phyloP scores from a whole-genome alignment of 768 basidiomycete species.

The Leccinum barrowsii region DNA sequence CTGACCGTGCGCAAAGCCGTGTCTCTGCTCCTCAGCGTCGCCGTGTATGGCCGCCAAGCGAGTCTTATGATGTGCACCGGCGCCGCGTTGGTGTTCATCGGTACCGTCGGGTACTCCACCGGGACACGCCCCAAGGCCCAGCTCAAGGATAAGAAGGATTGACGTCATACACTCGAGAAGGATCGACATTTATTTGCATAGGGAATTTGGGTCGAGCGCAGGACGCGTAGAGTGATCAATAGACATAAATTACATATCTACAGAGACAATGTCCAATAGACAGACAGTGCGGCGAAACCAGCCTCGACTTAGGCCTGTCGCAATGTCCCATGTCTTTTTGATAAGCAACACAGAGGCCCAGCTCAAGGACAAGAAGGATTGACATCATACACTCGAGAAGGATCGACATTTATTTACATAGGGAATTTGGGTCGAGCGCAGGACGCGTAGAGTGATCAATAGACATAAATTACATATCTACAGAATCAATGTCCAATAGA shows the following conservation, averaged over 20 bases:
- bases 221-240: slow-evolving; percentile 8
- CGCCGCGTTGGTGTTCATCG: slow-evolving; percentile 62
- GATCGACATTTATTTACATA: background rate
- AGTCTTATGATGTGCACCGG: slow-evolving; percentile 62
- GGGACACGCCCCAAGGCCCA: slow-evolving; percentile 6
- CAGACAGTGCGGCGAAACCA: background rate
- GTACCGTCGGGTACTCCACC: slow-evolving; percentile 65
- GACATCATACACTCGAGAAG: slow-evolving; percentile 8
- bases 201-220: background rate
- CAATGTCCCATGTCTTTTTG: slow-evolving; percentile 67
- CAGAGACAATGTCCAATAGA: background rate
- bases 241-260: slow-evolving; percentile 15
- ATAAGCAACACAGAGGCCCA: too few relatives aligned
- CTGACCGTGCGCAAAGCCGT: slow-evolving; percentile 79
- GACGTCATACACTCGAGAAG: slow-evolving; percentile 8
- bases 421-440: background rate
- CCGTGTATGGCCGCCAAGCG: slow-evolving; percentile 40
- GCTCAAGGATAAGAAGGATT: slow-evolving; percentile 28
- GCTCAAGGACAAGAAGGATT: slow-evolving; percentile 28
- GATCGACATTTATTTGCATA: background rate
- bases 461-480: slow-evolving; percentile 15
- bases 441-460: slow-evolving; percentile 8
- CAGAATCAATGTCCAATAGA: background rate
- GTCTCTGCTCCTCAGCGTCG: slow-evolving; percentile 70
- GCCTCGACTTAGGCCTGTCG: slow-evolving; percentile 39